Conservation (phyloP, 495 filamentous ascomycete genomes). For the Barbatosphaeria neglecta region DNA sequence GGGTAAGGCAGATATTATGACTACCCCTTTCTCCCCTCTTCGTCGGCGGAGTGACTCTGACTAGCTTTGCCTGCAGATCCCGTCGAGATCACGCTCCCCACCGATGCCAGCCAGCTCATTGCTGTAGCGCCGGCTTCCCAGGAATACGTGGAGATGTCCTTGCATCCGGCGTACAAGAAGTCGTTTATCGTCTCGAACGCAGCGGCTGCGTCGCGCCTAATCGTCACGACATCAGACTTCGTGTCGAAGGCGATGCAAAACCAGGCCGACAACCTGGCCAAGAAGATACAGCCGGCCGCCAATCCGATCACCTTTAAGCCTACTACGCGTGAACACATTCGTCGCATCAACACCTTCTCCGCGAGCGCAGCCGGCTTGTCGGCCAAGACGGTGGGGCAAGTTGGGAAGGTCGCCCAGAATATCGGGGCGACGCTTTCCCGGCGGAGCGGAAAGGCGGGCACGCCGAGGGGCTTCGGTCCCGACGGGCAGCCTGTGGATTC, state of each 20-base stretch:
- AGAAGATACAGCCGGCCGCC: conserved; percentile 58
- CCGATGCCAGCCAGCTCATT: conserved; percentile 59
- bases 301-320: conserved; percentile 84
- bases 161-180: conserved; percentile 80
- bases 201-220: conserved; percentile 79
- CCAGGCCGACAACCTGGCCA: conserved; percentile 70
- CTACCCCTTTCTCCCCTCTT: no score
- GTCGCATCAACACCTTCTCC: conserved; percentile 75
- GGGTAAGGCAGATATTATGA: conserved; percentile 49
- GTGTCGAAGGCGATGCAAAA: conserved; percentile 63
- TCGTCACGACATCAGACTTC: conserved; percentile 74
- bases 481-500: conserved; percentile 48
- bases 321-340: conserved; percentile 68
- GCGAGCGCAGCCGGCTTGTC: conserved; percentile 64
- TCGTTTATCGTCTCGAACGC: conserved; percentile 83
- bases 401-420: conserved; percentile 74
- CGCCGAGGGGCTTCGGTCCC: conserved; percentile 44
- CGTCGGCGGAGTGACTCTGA: neutral
- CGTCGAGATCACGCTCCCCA: conserved; percentile 77
- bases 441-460: conserved; percentile 41
- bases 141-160: conserved; percentile 68
- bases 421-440: conserved; percentile 64
- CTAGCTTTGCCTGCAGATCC: conserved; percentile 48
- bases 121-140: conserved; percentile 62
- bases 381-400: conserved; percentile 74